Evolutionary conservation across 495 filamentous ascomycete genomes (phyloP), one percentile per base, ranked within the genome.

Genomic region (Poronia punctata): DNA sequence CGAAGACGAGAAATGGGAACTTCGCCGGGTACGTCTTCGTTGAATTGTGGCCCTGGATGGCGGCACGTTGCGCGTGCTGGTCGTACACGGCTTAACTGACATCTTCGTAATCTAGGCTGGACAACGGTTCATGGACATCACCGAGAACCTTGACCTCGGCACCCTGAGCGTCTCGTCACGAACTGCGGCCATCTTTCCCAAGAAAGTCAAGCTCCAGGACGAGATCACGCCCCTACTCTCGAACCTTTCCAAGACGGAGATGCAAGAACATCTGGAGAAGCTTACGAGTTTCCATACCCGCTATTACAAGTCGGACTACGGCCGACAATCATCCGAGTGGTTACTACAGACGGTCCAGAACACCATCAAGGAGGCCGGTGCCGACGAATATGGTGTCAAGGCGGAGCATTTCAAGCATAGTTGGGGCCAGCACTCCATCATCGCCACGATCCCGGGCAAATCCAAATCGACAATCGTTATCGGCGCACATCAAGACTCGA

Each of bases 91-190:
- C 29, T 41, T 26, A 12, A 24, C 46, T 58, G 40, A 55, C 32
- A 29, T 7, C 23, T 21, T 17, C 16, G 11, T 40, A 33, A 22
- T 32, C 51, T 45, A 94, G 90, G 69, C 84, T 50, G 86, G 88
- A 35, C 67, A 79, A 30, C 88, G 82, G 49, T 98, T 98, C 68
- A 94, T 98, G 72, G 92, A 98, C 62, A 85, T 98, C 51, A 95
- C 92, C 39, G 75, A 85, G 47, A 67, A 76, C 24, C 61, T 62
- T 24, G 68, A 82, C 31, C 71, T 85, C 31, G 81, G 76, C 25
- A 35, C 60, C 5, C 46, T 57, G 33, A 61, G 56, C 38, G 58
- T 60, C 16, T 45, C 41, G 18, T 66, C 59, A 54, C 65, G 53
- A 41, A 64, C 62, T 46, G 62, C 67, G 25, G 62, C 75, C 34